A percentile compares a stretch with the other conserved stretches of the same genome.
phyloP scores from a whole-genome alignment of 768 basidiomycete genomes.

The Suillus americanus region DNA sequence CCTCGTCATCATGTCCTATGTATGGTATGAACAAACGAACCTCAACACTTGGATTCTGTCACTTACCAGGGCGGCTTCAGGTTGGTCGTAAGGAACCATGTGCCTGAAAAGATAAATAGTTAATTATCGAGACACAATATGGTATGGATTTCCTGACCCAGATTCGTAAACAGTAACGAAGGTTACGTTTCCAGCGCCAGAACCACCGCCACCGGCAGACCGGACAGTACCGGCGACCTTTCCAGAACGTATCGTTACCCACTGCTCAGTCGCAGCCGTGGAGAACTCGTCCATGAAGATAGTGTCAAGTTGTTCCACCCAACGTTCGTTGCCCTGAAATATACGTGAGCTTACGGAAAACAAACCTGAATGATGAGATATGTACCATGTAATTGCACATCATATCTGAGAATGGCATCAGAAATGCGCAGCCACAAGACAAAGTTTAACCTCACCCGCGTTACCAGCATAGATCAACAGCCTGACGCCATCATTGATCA shows the following conservation, averaged over 20 bases:
- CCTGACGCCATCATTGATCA: conserved; percentile 80
- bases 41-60: background rate
- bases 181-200: conserved; percentile 79
- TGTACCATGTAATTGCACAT: conserved; percentile 83
- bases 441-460: conserved; percentile 48
- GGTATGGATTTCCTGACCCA: conserved; percentile 52
- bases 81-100: conserved; percentile 91
- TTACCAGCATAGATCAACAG: conserved; percentile 90
- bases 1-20: conserved; percentile 57
- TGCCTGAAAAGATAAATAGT: conserved; percentile 48
- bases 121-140: background rate
- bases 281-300: conserved; percentile 63
- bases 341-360: conserved; percentile 1
- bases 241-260: conserved; percentile 53
- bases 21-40: conserved; percentile 1
- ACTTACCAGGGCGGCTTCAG: conserved; percentile 78
- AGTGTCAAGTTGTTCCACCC: conserved; percentile 65
- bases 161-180: conserved; percentile 79
- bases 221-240: conserved; percentile 67
- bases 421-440: conserved; percentile 5
- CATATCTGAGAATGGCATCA: conserved; percentile 50
- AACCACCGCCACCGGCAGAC: conserved; percentile 61
- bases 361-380: conserved; percentile 18
- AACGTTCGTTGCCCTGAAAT: conserved; percentile 72
- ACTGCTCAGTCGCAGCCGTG: conserved; percentile 48